Evolutionary conservation across 345 rosid species (phyloP), one percentile per base, ranked within the genome.

Genomic region (Punica granatum): DNA sequence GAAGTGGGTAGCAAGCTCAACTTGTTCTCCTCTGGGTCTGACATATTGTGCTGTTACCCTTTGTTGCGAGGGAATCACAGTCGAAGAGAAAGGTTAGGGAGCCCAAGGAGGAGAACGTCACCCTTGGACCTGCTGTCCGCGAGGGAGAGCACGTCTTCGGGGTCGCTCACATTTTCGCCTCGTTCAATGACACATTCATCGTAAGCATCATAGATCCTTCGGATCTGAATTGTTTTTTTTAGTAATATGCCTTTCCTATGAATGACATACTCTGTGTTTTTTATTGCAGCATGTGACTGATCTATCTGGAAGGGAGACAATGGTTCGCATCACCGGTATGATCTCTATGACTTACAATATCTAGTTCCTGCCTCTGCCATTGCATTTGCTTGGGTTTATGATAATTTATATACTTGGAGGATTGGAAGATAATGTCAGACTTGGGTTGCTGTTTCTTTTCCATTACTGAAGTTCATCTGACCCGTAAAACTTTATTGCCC

Each of bases 171-270:
- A 86, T 90, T 28, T 92, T 85, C 64, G 98, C 98, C 18, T 92
- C 96, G 0, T 92, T 90, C 73, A 92, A 92, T 63, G 98, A 92
- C 72, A 92, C 98, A 15, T 92, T 92, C 80, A 92, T 92, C 49
- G 98, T 92, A 60, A 83, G 89, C 74, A 35, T 19, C 58, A 7
- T 25, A 6, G 11, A 51, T 51, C 11, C n/a, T 11, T 51, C 30
- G 26, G n/a, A 3, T 28, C 3, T 46, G 19, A 9, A 21, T 48
- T 18, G n/a, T 23, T 51, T 9, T 5, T 13, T 31, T n/a, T 41
- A 28, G 33, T 13, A 56, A 35, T 56, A 23, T 3, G 6, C 51
- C 12, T 11, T 3, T 35, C 28, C 12, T 49, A 42, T 54, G 61
- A 31, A 2, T 19, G 13, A 56, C 28, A 31, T 41, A 0, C n/a